A percentile compares a stretch with the other conserved stretches of the same genome.
phyloP scores from a whole-genome alignment of 73 alveolate genomes.

The Paramecium sexaurelia region DNA sequence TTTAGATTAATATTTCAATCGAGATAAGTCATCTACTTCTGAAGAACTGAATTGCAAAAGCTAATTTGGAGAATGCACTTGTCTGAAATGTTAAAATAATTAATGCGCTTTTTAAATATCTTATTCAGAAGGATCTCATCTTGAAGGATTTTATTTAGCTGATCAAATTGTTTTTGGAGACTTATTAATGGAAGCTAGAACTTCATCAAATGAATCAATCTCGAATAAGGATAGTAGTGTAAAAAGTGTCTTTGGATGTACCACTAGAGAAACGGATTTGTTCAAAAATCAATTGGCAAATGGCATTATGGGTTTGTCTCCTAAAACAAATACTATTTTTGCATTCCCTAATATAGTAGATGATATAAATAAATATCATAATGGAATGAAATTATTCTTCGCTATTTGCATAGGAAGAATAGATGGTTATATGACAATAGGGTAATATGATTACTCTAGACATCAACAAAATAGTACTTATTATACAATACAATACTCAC shows the following conservation, averaged over 20 bases:
- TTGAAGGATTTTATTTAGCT: slow-evolving; percentile 71
- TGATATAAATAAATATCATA: slow-evolving; percentile 63
- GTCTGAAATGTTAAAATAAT: slow-evolving; percentile 62
- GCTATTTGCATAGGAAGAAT: slow-evolving; percentile 81
- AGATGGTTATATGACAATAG: slow-evolving; percentile 86
- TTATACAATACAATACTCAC: background rate
- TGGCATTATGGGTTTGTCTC: slow-evolving; percentile 91
- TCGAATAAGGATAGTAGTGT: background rate
- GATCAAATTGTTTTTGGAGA: slow-evolving; percentile 78
- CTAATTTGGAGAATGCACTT: background rate
- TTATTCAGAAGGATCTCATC: slow-evolving; percentile 81
- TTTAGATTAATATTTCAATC: slow-evolving; percentile 48
- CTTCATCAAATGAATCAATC: background rate
- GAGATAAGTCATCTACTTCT: slow-evolving; percentile 27
- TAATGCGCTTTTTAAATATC: slow-evolving; percentile 69
- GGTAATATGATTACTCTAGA: slow-evolving; percentile 70
- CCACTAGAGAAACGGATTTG: slow-evolving; percentile 84
- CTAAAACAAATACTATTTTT: slow-evolving; percentile 1
- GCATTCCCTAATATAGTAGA: slow-evolving; percentile 76
- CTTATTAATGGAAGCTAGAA: background rate
- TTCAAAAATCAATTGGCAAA: slow-evolving; percentile 88
- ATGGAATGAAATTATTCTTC: slow-evolving; percentile 72
- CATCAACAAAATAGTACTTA: slow-evolving; percentile 9
- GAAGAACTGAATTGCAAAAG: slow-evolving; percentile 12
- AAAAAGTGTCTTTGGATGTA: slow-evolving; percentile 83